Conservation (phyloP, 2,329 filamentous ascomycete genomes). For the Xylariaceae sp. region DNA sequence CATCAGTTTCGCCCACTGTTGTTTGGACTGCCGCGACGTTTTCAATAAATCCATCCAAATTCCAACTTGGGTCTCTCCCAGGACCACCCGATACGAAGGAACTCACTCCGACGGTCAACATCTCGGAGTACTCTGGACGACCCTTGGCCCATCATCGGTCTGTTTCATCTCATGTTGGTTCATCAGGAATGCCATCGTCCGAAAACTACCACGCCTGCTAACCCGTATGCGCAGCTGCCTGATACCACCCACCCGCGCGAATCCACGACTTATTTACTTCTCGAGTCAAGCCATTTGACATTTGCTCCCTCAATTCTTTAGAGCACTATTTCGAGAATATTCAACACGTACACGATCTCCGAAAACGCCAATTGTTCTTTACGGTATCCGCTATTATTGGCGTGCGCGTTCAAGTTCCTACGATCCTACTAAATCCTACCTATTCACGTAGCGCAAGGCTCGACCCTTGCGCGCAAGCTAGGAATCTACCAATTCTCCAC, state of each 20-base stretch:
- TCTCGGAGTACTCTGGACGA: background rate
- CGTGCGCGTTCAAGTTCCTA: no score
- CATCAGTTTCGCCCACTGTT: background rate
- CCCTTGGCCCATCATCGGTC: background rate
- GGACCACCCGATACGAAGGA: background rate
- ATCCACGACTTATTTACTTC: background rate
- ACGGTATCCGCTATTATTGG: background rate
- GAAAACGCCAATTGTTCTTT: background rate
- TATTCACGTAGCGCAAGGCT: background rate
- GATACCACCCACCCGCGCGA: background rate
- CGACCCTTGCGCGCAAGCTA: background rate
- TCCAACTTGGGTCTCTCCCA: background rate
- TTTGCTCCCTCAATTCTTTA: no score
- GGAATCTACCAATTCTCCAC: background rate
- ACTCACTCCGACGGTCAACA: no score
- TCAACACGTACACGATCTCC: no score
- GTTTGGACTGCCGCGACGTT: background rate
- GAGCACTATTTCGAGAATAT: no score
- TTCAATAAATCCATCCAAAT: background rate
- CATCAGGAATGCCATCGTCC: background rate
- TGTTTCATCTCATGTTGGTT: background rate
- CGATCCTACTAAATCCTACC: background rate
- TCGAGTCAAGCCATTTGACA: no score
- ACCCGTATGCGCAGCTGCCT: background rate
- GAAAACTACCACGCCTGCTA: background rate